Base-by-base conservation (phyloP, 2,329 filamentous ascomycete genomes). In the Rutstroemia sydowiana region DNA sequence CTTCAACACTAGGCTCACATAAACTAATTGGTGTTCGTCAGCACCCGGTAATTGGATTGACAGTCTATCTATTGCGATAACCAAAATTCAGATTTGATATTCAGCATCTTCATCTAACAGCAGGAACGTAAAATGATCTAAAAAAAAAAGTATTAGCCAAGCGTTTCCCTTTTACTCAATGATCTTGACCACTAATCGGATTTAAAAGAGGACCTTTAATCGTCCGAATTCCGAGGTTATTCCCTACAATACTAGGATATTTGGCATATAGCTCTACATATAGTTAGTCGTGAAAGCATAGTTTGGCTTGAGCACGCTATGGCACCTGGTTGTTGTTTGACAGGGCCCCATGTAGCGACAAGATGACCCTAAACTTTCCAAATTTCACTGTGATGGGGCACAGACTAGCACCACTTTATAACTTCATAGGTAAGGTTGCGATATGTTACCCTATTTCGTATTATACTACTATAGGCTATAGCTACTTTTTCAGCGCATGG, bases 171-270 rank as follows among this genome's bases (percentile, higher is more conserved):
- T 45, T 34, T 32, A 32, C 4, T 32, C 26, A n/a, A 32, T 14
- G n/a, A 31, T 16, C 14, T 26, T 21, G 16, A 31, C 31, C 8
- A 14, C 10, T 45, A 7, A 26, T 39, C 36, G 11, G 16, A 42
- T 14, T 20, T 31, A 32, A 32, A 42, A 40, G 41, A 21, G 45
- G 28, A 39, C 36, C 40, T 9, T 13, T 11, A 60, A 57, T 59
- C 57, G 45, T 57, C 58, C 57, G 57, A 56, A 44, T 31, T 57
- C 54, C 46, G 42, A 48, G 23, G 18, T 39, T 39, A 26, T 26
- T 26, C 36, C 36, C 36, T 39, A 39, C 16, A 16, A 20, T 20
- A 39, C 16, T 13, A 39, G 36, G 36, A 20, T 39, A 10, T 39
- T 8, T 13, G 18, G 23, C 23, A n/a, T 44, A 13, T 40, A n/a